Evolutionary conservation across 208 protist genomes (phyloP), one percentile per base, ranked within the genome.

Genomic region (Spongospora subterranea): DNA sequence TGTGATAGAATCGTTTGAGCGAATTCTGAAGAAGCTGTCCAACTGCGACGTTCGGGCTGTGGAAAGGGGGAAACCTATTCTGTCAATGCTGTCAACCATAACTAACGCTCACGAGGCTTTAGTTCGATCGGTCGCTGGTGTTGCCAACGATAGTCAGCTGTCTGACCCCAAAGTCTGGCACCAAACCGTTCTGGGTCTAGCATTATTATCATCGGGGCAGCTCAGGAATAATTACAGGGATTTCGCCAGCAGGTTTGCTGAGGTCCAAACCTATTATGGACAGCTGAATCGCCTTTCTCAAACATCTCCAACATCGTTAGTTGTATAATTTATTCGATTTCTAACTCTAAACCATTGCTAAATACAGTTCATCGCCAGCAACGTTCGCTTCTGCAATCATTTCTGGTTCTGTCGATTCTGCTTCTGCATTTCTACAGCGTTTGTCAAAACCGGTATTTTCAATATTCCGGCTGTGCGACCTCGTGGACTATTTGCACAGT

Each of bases 101-200:
- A 6, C 17, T 6, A 82, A 43, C 71, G 71, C 71, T 13, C 71
- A 82, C 71, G 71, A 82, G n/a, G 71, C 71, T 13, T n/a, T 82
- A 43, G 71, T 35, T 6, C 71, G 71, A 6, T 82, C 71, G 35
- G 71, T 82, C 71, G 6, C 71, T 6, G 71, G 71, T n/a, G 71
- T 82, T n/a, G n/a, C 71, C 71, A 82, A 43, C 71, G 71, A 35
- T 6, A 35, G 17, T 6, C 71, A 82, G 71, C 71, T 82, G n/a
- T 43, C 35, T n/a, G 71, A 82, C n/a, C 71, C 71, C 13, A 82
- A 82, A 13, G 71, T 82, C 17, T 82, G 71, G 71, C 40, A n/a
- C n/a, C 71, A 82, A n/a, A 17, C 71, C 35, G 40, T 82, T 43
- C n/a, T 45, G 17, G 71, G 71, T 6, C n/a, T 82, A 6, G 71